Evolutionary conservation across 2,329 filamentous ascomycete genomes (phyloP), one percentile per base, ranked within the genome.

Genomic region (Clonostachys chloroleuca): DNA sequence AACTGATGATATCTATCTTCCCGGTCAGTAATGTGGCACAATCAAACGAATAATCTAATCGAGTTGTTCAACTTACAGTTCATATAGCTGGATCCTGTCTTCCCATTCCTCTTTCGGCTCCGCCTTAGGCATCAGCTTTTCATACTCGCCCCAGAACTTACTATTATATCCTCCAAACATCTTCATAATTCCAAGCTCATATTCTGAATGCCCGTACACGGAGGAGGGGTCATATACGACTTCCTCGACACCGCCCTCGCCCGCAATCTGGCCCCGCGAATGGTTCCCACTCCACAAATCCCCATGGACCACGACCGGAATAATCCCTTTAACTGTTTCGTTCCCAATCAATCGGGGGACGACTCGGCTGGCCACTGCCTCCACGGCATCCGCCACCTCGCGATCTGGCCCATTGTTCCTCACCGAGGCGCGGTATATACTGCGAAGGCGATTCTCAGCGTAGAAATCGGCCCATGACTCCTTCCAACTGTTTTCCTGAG

Each of bases 271-370:
- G 0, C 87, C 91, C 5, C 72, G 66, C 12, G 82, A 81, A 44
- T 87, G 82, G 64, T 96, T 96, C 1, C 92, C 92, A 53, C 83
- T 87, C 92, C 92, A 96, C n/a, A 96, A 66, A 68, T 96, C 92
- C 1, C 92, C 92, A 60, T 97, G 92, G 1, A 96, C 74, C 6
- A 95, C 79, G 1, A 94, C 91, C 0, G 92, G 90, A 24, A 94
- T 75, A 18, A n/a, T 18, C 0, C 75, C 78, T 43, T 80, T 69
- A 12, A 95, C 64, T 59, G 84, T 81, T 0, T 69, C 74, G 45
- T 89, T 83, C 0, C 84, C 82, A 12, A 96, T 69, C n/a, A 96
- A 67, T 2, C 85, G 70, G 1, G 90, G 89, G 2, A 96, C 88
- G 0, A 96, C 86, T 8, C 66, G 65, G 0, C 61, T 57, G 0